Base-by-base conservation (phyloP, 2,329 filamentous ascomycete species). In the Claviceps capensis region DNA sequence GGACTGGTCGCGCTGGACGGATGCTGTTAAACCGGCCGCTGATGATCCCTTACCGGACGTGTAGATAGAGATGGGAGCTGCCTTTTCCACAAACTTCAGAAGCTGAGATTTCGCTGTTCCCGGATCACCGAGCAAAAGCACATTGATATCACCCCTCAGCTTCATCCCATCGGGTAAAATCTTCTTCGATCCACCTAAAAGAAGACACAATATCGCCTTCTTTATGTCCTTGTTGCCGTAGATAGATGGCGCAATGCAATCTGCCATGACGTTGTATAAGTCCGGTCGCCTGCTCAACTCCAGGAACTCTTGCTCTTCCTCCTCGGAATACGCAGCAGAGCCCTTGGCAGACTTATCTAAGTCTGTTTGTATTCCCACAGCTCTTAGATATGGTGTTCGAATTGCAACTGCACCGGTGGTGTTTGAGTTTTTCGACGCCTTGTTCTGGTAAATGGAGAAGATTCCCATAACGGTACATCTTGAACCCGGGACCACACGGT, bases 41-140 rank as follows among this genome's bases (percentile, higher is more conserved):
- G 91, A 97, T 1, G 93, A 97, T 59, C 93, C 93, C 69, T 98
- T 98, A 60, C 93, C 93, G 5, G 93, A 98, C 0, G 93, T 98
- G 72, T 98, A 98, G 60, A 98, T 96, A 41, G 93, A 91, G 56
- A 97, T 96, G 2, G 93, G 93, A 1, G 93, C 87, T 6, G 87
- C 91, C 66, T 95, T 95, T 65, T 97, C 90, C 5, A 97, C 93
- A 63, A 97, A 98, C 66, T 98, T 98, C 42, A 98, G 74, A 6
- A 98, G 73, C 67, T 98, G 93, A 7, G 93, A 98, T 67, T 98
- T 98, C 53, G 93, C 93, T 1, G 93, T 98, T 80, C 93, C 93
- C 0, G 93, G 93, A 58, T 98, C 93, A 78, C 93, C 93, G 23
- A 98, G 84, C 26, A 98, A 79, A 13, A 98, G 78, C 4, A 98